Conservation (phyloP, 345 rosid genomes). For the Viola odorata region DNA sequence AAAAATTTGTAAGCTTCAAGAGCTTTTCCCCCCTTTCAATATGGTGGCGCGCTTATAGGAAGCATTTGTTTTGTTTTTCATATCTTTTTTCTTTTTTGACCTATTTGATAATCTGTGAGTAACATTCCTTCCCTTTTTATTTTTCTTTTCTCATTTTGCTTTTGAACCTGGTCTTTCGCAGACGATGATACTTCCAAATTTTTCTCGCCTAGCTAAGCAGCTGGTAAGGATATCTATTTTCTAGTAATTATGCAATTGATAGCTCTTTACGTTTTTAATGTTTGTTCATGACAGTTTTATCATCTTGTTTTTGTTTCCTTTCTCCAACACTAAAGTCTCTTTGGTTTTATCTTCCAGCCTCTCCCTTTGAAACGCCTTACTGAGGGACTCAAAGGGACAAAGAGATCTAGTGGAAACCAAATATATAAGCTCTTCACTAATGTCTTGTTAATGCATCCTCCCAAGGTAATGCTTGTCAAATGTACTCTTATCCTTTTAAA, state of each 20-base stretch:
- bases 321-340: not conserved
- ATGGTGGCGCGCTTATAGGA: not conserved
- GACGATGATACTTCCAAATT: constrained; percentile 92
- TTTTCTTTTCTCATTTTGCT: constrained; percentile 11
- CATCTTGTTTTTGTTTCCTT: no score
- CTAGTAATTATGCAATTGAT: constrained; percentile 1
- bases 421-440: constrained; percentile 76
- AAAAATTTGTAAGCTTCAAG: constrained; percentile 65
- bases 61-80: not conserved
- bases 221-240: constrained; percentile 51
- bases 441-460: constrained; percentile 62
- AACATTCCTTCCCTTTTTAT: not conserved
- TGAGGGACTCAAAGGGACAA: constrained; percentile 65
- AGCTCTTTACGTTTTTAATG: not conserved
- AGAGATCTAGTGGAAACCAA: constrained; percentile 55
- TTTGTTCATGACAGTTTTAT: not conserved
- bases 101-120: not conserved
- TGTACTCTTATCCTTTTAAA: not conserved
- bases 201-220: constrained; percentile 66
- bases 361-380: constrained; percentile 78
- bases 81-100: not conserved
- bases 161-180: constrained; percentile 23
- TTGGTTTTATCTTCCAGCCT: constrained; percentile 51
- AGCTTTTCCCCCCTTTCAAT: constrained; percentile 1
- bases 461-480: constrained; percentile 46